phyloP scores from a whole-genome alignment of 2,329 filamentous ascomycete genomes.

The Colletotrichum sp. region DNA sequence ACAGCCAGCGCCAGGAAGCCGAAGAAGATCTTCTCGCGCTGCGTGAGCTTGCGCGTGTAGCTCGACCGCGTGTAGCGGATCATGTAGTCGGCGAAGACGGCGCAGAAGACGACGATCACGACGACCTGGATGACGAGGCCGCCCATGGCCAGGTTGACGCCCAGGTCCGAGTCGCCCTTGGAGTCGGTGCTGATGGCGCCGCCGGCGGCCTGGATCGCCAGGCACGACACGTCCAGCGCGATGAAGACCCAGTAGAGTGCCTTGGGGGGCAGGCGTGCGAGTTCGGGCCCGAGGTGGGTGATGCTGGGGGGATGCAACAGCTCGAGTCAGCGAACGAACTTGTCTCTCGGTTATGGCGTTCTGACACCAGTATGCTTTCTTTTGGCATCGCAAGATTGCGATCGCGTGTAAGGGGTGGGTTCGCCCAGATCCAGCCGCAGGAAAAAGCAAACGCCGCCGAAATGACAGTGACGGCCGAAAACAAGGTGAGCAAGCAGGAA shows the following conservation, averaged over 20 bases:
- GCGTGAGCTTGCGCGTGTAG: conserved; percentile 20
- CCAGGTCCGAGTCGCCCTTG: conserved; percentile 47
- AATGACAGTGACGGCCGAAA: background rate
- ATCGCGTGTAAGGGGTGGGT: background rate
- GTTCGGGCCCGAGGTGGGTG: conserved; percentile 38
- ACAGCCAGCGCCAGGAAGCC: conserved; percentile 58
- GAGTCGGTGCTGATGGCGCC: conserved; percentile 55
- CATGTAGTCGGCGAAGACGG: conserved; percentile 53
- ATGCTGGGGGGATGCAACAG: conserved; percentile 32
- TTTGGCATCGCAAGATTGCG: background rate
- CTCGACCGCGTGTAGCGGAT: conserved; percentile 34
- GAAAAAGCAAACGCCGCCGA: background rate
- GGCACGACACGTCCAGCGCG: conserved; percentile 59
- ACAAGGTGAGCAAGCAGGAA: background rate
- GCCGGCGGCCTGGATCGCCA: conserved; percentile 60
- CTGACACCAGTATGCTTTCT: background rate
- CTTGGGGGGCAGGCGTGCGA: conserved; percentile 46
- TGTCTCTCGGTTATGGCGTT: background rate
- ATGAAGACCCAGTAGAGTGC: conserved; percentile 53
- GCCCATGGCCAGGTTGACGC: conserved; percentile 44
- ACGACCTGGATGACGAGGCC: conserved; percentile 65
- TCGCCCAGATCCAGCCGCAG: background rate
- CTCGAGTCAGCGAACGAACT: background rate
- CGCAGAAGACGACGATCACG: conserved; percentile 57
- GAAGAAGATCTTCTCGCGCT: conserved; percentile 50